Percentiles rank a stretch among this genome's conserved stretches.
Evolutionary conservation across 2,329 filamentous ascomycete species (phyloP).

Genomic region (Sporothrix curviconia): DNA sequence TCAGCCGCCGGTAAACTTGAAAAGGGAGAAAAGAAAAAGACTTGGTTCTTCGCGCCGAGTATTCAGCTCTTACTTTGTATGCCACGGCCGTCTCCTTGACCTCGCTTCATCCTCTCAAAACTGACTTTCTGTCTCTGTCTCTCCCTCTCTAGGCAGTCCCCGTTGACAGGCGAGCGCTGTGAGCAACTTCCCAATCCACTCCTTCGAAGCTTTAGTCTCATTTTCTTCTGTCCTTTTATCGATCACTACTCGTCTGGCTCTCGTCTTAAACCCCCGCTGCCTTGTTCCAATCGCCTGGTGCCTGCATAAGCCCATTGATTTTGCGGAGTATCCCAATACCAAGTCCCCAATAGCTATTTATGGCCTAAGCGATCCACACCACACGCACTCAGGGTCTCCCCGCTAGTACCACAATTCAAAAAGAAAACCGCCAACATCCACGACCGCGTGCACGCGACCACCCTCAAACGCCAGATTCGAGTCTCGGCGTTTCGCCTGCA

Average conservation of each 20-base stretch:
- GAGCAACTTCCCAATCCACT: background rate
- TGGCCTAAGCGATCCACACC: background rate
- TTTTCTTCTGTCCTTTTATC: background rate
- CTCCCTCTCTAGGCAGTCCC: too few species aligned
- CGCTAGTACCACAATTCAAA: background rate
- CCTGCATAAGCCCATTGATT: background rate
- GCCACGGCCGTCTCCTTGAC: too few species aligned
- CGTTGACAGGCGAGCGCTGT: too few species aligned
- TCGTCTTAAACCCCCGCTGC: background rate
- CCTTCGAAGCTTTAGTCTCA: background rate
- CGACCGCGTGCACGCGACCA: slow-evolving; percentile 7
- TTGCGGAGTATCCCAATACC: too few species aligned
- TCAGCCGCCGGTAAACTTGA: slow-evolving; percentile 1
- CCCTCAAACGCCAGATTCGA: slow-evolving; percentile 6
- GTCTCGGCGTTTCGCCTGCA: background rate
- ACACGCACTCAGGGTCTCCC: background rate
- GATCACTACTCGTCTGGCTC: background rate
- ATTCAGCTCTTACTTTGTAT: background rate
- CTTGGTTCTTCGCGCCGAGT: background rate
- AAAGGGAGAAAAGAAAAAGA: background rate
- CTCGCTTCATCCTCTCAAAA: too few species aligned
- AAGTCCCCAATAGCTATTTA: background rate
- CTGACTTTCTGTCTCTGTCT: background rate
- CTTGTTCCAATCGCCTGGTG: background rate
- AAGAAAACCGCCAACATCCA: background rate